phyloP scores from a whole-genome alignment of 2,329 filamentous ascomycete genomes.

The Cadophora sp. region DNA sequence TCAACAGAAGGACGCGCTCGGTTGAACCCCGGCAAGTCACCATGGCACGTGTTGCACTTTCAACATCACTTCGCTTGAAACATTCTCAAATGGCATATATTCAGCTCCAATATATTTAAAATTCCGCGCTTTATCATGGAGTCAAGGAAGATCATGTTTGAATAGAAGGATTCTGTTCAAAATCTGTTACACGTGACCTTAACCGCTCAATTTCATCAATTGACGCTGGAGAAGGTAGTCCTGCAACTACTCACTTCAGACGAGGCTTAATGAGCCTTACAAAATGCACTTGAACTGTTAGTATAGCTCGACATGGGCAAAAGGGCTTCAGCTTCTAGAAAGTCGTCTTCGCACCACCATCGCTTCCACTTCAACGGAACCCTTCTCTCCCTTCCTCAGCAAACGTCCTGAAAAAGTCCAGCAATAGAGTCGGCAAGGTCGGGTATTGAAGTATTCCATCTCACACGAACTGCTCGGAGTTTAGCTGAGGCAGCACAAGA shows the following conservation, averaged over 20 bases:
- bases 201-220: no score
- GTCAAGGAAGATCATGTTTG: no score
- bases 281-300: neutral
- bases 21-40: neutral
- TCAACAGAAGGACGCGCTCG: conserved; percentile 20
- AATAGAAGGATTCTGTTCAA: no score
- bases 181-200: neutral
- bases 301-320: no score
- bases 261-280: neutral
- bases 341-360: neutral
- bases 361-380: neutral
- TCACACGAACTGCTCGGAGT: neutral
- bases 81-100: neutral
- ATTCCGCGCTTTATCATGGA: neutral
- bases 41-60: neutral
- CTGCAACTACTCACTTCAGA: neutral
- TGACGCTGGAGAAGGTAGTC: neutral
- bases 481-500: conserved; percentile 5
- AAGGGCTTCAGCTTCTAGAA: neutral
- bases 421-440: neutral
- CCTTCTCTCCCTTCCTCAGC: neutral
- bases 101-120: neutral
- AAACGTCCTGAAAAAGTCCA: neutral
- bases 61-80: neutral
- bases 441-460: neutral